Evolutionary conservation across 352 stramenopile species (phyloP).

Genomic region (Phytophthora chlamydospora): DNA sequence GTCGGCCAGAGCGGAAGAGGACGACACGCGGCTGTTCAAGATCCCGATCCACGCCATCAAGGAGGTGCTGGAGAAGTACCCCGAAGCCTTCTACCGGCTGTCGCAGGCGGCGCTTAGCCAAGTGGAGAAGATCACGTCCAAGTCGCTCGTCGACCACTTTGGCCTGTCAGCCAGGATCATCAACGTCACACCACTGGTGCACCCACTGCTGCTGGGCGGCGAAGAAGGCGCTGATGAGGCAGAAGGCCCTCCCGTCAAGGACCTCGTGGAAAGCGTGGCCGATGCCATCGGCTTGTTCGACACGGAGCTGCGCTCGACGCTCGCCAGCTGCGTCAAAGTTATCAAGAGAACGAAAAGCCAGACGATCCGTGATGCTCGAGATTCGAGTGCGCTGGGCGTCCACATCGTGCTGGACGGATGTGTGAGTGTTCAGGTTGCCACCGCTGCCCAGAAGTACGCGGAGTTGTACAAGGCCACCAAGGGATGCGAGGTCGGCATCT

Average conservation of each 20-base stretch:
- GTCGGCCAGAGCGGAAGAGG: conserved; percentile 52
- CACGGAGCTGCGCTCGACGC: conserved; percentile 34
- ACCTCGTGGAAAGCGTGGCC: conserved; percentile 43
- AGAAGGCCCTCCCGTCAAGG: conserved; percentile 16
- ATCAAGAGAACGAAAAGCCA: conserved; percentile 37
- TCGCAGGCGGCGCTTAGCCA: conserved; percentile 78
- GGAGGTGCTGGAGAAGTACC: conserved; percentile 58
- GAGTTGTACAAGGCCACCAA: conserved; percentile 58
- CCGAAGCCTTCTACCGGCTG: conserved; percentile 77
- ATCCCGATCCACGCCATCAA: conserved; percentile 61
- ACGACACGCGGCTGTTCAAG: conserved; percentile 66
- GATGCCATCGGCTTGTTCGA: conserved; percentile 60
- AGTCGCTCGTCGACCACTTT: conserved; percentile 86
- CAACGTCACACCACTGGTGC: conserved; percentile 38
- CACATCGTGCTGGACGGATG: conserved; percentile 68
- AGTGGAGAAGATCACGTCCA: conserved; percentile 83
- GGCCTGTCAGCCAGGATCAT: conserved; percentile 59
- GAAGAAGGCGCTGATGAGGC: conserved; percentile 14
- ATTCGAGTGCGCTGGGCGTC: conserved; percentile 41
- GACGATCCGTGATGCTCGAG: conserved; percentile 30
- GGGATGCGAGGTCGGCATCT: conserved; percentile 75
- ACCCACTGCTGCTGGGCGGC: conserved; percentile 24
- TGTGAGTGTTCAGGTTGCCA: conserved; percentile 60
- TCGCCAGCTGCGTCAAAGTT: conserved; percentile 42
- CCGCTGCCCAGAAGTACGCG: conserved; percentile 41